These are phyloP conservation scores for Hypoxylon fragiforme DNA, from an alignment of 495 filamentous ascomycete genomes.

Conservation along the genomic window DNA sequence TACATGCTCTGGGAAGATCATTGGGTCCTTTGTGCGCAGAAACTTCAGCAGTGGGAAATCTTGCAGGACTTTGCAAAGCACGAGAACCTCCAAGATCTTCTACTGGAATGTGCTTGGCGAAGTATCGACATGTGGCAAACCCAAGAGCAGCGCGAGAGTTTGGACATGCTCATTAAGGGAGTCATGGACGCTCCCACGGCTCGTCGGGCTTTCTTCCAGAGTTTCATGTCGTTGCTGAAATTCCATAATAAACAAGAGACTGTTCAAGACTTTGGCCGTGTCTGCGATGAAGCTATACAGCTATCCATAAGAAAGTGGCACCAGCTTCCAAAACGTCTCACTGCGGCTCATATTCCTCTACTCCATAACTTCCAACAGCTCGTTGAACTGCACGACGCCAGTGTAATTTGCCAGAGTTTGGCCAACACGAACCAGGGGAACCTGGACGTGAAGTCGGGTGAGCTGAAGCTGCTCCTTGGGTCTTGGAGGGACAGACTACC, in stretches of 20 bases:
- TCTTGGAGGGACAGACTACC: constrained; percentile 96
- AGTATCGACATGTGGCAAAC: constrained; percentile 90
- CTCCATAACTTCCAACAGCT: constrained; percentile 97
- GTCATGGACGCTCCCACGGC: constrained; percentile 97
- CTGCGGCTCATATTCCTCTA: constrained; percentile 92
- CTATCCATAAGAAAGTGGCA: constrained; percentile 98
- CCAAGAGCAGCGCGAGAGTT: constrained; percentile 78
- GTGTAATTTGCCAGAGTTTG: constrained; percentile 89
- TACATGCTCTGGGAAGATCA: constrained; percentile 99
- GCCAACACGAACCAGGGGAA: constrained; percentile 80
- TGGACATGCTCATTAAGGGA: constrained; percentile 89
- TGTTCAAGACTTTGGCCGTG: constrained; percentile 75
- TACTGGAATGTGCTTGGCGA: constrained; percentile 92
- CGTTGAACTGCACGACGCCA: constrained; percentile 98
- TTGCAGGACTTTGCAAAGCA: constrained; percentile 97
- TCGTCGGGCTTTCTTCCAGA: constrained; percentile 91
- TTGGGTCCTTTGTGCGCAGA: constrained; percentile 96
- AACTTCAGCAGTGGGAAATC: constrained; percentile 98
- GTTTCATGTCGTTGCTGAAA: constrained; percentile 94
- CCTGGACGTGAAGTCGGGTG: constrained; percentile 89
- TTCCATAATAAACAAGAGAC: constrained; percentile 86
- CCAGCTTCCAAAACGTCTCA: constrained; percentile 88
- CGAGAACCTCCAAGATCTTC: constrained; percentile 97
- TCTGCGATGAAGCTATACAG: constrained; percentile 96
- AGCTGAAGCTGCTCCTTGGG: constrained; percentile 89